Evolutionary conservation across 2,329 filamentous ascomycete genomes (phyloP).

Genomic region (Epichloe uncinata): DNA sequence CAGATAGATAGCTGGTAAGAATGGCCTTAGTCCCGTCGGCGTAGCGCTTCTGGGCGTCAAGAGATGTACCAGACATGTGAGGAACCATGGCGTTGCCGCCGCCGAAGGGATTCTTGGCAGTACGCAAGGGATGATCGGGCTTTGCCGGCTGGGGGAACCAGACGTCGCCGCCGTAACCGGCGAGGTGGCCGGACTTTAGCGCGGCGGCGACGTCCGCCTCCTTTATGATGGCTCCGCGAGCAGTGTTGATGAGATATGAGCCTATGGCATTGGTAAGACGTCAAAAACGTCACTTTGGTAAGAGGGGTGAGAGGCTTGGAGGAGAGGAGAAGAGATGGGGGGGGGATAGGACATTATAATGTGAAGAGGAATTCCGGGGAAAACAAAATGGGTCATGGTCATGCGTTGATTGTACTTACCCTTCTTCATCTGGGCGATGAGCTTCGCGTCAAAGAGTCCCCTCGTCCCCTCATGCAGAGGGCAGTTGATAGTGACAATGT

Average conservation of each 20-base stretch:
- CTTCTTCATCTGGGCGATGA: conserved; percentile 98
- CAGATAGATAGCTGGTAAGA: conserved; percentile 79
- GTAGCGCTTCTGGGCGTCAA: conserved; percentile 92
- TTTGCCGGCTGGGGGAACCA: conserved; percentile 98
- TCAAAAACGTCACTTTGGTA: neutral
- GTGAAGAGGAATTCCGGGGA: too few species aligned
- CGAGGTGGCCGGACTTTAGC: conserved; percentile 80
- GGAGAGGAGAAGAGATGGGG: too few species aligned
- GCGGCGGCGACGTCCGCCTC: conserved; percentile 97
- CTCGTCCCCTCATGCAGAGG: conserved; percentile 96
- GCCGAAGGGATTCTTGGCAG: conserved; percentile 90
- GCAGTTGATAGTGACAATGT: conserved; percentile 99
- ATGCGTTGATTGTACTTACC: conserved; percentile 36
- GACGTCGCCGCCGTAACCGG: conserved; percentile 77
- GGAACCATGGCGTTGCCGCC: conserved; percentile 98
- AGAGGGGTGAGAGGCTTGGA: too few species aligned
- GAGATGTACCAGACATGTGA: conserved; percentile 97
- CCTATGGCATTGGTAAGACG: conserved; percentile 30
- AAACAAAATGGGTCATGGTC: too few species aligned
- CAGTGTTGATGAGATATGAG: conserved; percentile 96
- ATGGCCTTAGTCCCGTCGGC: conserved; percentile 81
- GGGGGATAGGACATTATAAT: too few species aligned
- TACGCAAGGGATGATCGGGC: conserved; percentile 82
- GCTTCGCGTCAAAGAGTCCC: conserved; percentile 95
- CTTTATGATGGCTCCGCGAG: conserved; percentile 95